Percentiles rank a stretch among this genome's conserved stretches.
Evolutionary conservation across 352 stramenopile genomes (phyloP).

Genomic region (Pythium insidiosum): DNA sequence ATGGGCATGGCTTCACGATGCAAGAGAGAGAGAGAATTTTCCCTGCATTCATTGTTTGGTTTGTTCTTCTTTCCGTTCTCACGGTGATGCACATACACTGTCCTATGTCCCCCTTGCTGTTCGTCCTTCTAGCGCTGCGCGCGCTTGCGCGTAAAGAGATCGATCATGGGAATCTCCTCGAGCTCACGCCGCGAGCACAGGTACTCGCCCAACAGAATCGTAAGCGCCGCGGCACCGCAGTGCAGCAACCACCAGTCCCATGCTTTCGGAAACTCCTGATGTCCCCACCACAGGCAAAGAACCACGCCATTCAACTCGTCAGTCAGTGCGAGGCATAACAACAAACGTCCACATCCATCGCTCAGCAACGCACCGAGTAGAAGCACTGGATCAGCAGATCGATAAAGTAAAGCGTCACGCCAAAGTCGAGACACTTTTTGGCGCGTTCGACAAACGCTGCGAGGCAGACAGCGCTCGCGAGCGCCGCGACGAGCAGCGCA

Average conservation of each 20-base stretch:
- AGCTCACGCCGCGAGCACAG: conserved; percentile 81
- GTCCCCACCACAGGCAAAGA: too few relatives aligned
- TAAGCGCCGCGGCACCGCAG: conserved; percentile 49
- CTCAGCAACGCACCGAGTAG: conserved; percentile 50
- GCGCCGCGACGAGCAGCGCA: conserved; percentile 41
- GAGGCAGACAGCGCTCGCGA: conserved; percentile 65
- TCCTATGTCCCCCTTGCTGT: too few relatives aligned
- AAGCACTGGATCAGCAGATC: conserved; percentile 75
- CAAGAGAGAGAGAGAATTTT: too few relatives aligned
- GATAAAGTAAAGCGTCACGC: conserved; percentile 84
- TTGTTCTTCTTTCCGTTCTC: too few relatives aligned
- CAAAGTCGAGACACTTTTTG: conserved; percentile 90
- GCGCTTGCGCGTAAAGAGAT: conserved; percentile 67
- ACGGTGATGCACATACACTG: too few relatives aligned
- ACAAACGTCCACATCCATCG: background rate
- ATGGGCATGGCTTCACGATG: too few relatives aligned
- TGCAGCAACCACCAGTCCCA: conserved; percentile 88
- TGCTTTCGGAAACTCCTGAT: conserved; percentile 76
- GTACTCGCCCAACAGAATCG: conserved; percentile 84
- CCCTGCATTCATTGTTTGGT: too few relatives aligned
- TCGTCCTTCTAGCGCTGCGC: conserved; percentile 53
- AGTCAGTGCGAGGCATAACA: background rate
- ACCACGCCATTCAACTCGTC: too few relatives aligned
- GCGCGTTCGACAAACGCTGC: conserved; percentile 80
- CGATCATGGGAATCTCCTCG: conserved; percentile 84